Conservation (phyloP, 2,329 filamentous ascomycete genomes). For the Coleophoma eucalyptorum region DNA sequence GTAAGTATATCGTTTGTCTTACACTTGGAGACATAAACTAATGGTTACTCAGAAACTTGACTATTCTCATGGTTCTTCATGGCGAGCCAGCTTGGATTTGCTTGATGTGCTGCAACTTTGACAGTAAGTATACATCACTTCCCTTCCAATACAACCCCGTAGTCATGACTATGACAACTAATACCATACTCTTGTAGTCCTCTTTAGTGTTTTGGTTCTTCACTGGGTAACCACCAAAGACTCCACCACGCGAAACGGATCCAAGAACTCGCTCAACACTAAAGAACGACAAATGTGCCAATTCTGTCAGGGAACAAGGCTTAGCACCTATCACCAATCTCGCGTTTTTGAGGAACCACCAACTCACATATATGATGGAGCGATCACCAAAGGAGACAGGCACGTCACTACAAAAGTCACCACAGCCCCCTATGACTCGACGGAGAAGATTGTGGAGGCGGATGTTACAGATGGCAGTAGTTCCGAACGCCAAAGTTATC, state of each 20-base stretch:
- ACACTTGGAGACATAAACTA: conserved; percentile 5
- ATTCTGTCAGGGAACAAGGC: no score
- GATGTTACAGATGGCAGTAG: no score
- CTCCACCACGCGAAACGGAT: not conserved
- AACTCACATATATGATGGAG: no score
- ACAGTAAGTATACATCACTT: conserved; percentile 38
- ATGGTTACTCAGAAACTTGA: conserved; percentile 43
- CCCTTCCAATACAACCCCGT: not conserved
- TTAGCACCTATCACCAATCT: no score
- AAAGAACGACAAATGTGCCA: no score
- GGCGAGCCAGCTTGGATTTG: conserved; percentile 62
- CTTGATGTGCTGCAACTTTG: conserved; percentile 59
- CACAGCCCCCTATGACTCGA: no score
- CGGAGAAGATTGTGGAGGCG: no score
- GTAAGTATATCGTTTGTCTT: conserved; percentile 35
- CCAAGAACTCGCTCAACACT: no score
- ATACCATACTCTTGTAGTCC: conserved; percentile 32
- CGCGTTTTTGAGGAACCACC: no score
- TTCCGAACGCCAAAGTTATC: no score
- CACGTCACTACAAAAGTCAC: no score
- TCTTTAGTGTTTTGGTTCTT: conserved; percentile 53
- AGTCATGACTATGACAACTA: not conserved
- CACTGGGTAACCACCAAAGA: conserved; percentile 48
- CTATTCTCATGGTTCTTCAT: conserved; percentile 50
- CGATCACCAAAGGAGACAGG: no score